These are phyloP conservation scores for Aspergillus luchuensis DNA, from an alignment of 2,329 filamentous ascomycete genomes.

Conservation along the genomic window DNA sequence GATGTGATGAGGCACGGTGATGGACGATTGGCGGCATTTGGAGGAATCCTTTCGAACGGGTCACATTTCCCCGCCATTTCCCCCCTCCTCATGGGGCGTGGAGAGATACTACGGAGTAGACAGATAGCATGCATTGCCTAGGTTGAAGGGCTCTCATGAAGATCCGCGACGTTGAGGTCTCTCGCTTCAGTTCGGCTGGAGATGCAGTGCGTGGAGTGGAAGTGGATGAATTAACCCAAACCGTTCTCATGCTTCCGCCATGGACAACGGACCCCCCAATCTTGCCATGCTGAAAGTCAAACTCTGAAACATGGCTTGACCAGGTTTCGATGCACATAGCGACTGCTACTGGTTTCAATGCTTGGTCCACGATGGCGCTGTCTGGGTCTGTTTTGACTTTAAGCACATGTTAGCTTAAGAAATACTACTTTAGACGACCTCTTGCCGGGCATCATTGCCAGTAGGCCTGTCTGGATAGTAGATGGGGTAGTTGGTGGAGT, in stretches of 20 bases:
- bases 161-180: not conserved
- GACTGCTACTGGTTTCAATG: not conserved
- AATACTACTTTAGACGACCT: not conserved
- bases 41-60: not conserved
- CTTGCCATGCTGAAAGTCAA: not conserved
- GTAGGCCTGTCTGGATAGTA: too few species aligned
- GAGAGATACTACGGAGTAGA: too few species aligned
- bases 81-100: not conserved
- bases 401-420: not conserved
- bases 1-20: not conserved
- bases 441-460: not conserved
- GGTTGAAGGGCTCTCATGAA: not conserved
- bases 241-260: too few species aligned
- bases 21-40: not conserved
- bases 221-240: not conserved
- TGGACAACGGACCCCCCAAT: not conserved
- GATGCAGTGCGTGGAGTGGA: not conserved
- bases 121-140: not conserved
- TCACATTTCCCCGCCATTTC: not conserved
- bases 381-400: not conserved
- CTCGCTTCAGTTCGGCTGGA: not conserved
- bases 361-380: not conserved
- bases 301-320: not conserved
- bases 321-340: not conserved
- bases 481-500: not conserved